These are phyloP conservation scores for Ophiostoma ulmi DNA, from an alignment of 2,329 filamentous ascomycete species.

Conservation along the genomic window DNA sequence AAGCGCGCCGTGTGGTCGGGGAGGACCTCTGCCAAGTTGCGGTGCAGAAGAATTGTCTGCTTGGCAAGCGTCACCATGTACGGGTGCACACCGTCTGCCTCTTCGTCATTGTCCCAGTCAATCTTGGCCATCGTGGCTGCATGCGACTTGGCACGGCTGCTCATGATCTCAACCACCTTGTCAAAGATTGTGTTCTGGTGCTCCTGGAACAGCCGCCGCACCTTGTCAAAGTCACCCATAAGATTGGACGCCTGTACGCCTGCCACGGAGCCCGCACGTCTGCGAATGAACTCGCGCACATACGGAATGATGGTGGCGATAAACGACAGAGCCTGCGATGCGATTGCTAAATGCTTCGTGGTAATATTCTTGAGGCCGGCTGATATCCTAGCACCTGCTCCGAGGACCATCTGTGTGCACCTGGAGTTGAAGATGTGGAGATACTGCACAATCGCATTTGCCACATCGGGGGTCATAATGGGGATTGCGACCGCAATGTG, in stretches of 20 bases:
- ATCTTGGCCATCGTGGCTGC: constrained; percentile 69
- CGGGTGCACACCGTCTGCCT: constrained; percentile 44
- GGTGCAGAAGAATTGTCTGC: constrained; percentile 78
- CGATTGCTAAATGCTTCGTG: constrained; percentile 87
- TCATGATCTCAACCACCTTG: constrained; percentile 91
- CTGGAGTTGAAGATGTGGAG: constrained; percentile 92
- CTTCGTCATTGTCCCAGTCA: constrained; percentile 60
- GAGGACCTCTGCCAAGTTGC: constrained; percentile 76
- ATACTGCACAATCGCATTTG: constrained; percentile 73
- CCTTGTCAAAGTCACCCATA: constrained; percentile 83
- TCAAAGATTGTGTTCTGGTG: constrained; percentile 88
- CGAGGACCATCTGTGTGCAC: constrained; percentile 92
- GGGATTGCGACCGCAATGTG: constrained; percentile 80
- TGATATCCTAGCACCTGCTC: constrained; percentile 81
- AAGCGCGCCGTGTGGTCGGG: constrained; percentile 69
- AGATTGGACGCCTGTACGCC: constrained; percentile 44
- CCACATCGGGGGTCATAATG: constrained; percentile 80
- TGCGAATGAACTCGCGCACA: constrained; percentile 81
- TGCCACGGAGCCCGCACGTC: constrained; percentile 56
- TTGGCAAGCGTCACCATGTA: constrained; percentile 87
- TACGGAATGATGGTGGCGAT: constrained; percentile 83
- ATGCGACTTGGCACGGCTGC: constrained; percentile 65
- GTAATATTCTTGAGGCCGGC: constrained; percentile 95
- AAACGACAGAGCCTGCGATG: constrained; percentile 83
- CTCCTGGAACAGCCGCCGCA: constrained; percentile 76